Conservation (phyloP, 2,329 filamentous ascomycete genomes). For the Metarhizium rileyi region DNA sequence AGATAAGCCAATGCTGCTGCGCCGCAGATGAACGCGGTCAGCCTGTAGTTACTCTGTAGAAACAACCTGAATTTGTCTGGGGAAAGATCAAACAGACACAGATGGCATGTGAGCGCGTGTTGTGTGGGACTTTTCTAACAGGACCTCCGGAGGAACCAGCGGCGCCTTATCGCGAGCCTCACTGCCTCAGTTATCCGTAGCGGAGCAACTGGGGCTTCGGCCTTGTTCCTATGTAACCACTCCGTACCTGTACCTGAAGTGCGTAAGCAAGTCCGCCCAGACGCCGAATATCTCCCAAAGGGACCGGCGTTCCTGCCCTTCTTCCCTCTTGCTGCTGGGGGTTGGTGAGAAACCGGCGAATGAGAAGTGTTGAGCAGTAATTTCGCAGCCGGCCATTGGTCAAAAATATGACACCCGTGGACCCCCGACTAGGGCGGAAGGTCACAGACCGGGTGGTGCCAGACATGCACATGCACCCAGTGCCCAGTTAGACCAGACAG, state of each 20-base stretch:
- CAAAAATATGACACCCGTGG: background rate
- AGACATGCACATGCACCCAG: no score
- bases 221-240: no score
- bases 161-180: background rate
- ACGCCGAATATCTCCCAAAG: background rate
- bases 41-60: no score
- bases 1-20: no score
- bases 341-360: constrained; percentile 12
- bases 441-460: constrained; percentile 16
- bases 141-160: constrained; percentile 4
- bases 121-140: background rate
- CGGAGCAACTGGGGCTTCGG: no score
- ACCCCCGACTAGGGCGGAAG: constrained; percentile 13
- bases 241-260: background rate
- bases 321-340: background rate
- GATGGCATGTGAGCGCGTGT: background rate
- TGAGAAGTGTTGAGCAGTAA: constrained; percentile 18
- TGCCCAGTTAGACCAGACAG: no score
- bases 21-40: no score
- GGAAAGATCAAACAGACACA: no score
- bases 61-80: no score
- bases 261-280: background rate
- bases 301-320: no score
- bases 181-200: background rate
- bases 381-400: constrained; percentile 19